Evolutionary conservation across 2,329 filamentous ascomycete genomes (phyloP).

Genomic region (Cladophialophora yegresii): DNA sequence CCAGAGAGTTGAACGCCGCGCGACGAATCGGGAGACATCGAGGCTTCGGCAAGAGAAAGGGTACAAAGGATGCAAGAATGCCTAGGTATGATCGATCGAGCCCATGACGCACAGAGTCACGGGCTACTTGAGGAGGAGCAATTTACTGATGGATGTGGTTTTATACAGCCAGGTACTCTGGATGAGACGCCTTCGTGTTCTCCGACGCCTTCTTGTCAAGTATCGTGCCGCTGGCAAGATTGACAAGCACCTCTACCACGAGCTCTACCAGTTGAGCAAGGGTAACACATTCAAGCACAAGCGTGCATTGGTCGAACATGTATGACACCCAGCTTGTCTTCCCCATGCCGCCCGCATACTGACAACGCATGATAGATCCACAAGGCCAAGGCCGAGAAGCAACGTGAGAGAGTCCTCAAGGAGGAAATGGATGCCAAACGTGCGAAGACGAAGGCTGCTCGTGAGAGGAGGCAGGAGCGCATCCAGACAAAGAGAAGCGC

Average conservation of each 20-base stretch:
- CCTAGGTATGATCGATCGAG: conserved; percentile 68
- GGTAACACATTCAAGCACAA: conserved; percentile 99
- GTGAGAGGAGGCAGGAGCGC: conserved; percentile 96
- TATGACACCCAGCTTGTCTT: conserved; percentile 60
- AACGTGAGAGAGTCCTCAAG: conserved; percentile 91
- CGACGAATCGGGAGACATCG: conserved; percentile 95
- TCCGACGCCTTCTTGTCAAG: conserved; percentile 98
- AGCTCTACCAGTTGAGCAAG: conserved; percentile 99
- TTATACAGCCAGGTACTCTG: conserved; percentile 82
- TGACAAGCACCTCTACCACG: conserved; percentile 99
- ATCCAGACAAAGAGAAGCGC: conserved; percentile 86
- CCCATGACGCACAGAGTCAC: conserved; percentile 28
- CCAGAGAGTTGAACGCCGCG: conserved; percentile 90
- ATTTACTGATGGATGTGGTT: conserved; percentile 26
- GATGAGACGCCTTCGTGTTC: conserved; percentile 99
- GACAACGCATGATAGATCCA: conserved; percentile 70
- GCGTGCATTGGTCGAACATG: conserved; percentile 99
- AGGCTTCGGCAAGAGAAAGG: conserved; percentile 99
- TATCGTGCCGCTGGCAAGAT: conserved; percentile 99
- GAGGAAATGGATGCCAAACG: conserved; percentile 99
- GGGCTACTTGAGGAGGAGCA: background rate
- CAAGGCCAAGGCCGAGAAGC: conserved; percentile 99
- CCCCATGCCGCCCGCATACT: conserved; percentile 31
- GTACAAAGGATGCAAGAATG: conserved; percentile 99
- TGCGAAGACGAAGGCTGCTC: conserved; percentile 99